These are phyloP conservation scores for Apiotrichum sp. DNA, from an alignment of 1,284 basidiomycete species.

Conservation along the genomic window DNA sequence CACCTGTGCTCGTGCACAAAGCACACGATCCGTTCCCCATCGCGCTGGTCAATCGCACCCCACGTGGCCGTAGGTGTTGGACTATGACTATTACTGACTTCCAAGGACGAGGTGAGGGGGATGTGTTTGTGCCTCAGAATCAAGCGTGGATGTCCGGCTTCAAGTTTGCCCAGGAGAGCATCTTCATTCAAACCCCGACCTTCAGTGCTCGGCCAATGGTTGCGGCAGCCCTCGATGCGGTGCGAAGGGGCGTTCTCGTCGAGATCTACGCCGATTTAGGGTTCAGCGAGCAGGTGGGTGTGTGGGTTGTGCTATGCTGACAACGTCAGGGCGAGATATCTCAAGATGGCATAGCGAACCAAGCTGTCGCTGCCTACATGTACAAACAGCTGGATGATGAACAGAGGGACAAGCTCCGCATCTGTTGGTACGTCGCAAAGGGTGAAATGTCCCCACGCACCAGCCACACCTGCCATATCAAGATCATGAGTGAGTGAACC, in stretches of 20 bases:
- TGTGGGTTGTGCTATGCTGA: background rate
- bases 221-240: slow-evolving; percentile 57
- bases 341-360: slow-evolving; percentile 67
- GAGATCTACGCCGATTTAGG: slow-evolving; percentile 58
- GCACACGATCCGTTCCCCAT: slow-evolving; percentile 56
- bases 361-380: slow-evolving; percentile 59
- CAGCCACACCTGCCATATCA: slow-evolving; percentile 57
- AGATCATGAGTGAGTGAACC: slow-evolving; percentile 55
- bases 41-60: slow-evolving; percentile 1
- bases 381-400: slow-evolving; percentile 52
- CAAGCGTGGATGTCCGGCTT: slow-evolving; percentile 64
- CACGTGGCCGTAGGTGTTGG: slow-evolving; percentile 56
- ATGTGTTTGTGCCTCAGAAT: slow-evolving; percentile 54
- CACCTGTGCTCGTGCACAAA: slow-evolving; percentile 52
- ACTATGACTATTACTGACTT: slow-evolving; percentile 55
- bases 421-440: slow-evolving; percentile 55
- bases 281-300: slow-evolving; percentile 53
- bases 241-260: slow-evolving; percentile 57
- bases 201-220: slow-evolving; percentile 63
- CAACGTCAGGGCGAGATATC: slow-evolving; percentile 43
- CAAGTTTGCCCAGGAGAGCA: slow-evolving; percentile 56
- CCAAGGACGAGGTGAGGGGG: slow-evolving; percentile 20
- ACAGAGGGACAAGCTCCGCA: slow-evolving; percentile 53
- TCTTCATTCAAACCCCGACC: slow-evolving; percentile 70
- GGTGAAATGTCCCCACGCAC: slow-evolving; percentile 62